A percentile compares a stretch with the other conserved stretches of the same genome.
phyloP scores from a whole-genome alignment of 306 rosid genomes.

The Styphnolobium japonicum region DNA sequence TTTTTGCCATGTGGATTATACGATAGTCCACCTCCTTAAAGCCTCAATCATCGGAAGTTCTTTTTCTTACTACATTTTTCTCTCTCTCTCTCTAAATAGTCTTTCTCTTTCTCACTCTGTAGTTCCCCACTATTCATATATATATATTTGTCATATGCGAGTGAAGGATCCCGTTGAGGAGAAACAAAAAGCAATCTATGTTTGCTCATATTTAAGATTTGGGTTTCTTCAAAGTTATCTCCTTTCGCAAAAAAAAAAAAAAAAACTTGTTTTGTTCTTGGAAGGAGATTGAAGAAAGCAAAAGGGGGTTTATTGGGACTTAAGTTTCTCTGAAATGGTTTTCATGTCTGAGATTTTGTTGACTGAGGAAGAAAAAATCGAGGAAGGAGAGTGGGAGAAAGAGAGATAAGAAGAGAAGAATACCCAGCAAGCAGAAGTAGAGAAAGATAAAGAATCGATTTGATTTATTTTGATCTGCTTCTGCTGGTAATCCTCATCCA shows the following conservation, averaged over 20 bases:
- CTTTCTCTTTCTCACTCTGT: conserved; percentile 24
- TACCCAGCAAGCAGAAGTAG: conserved; percentile 50
- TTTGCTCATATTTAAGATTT: conserved; percentile 38
- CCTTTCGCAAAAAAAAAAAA: neutral
- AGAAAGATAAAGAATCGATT: conserved; percentile 26
- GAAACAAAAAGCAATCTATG: conserved; percentile 36
- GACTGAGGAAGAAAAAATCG: conserved; percentile 52
- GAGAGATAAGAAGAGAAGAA: conserved; percentile 55
- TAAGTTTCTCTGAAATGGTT: conserved; percentile 61
- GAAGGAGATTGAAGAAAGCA: conserved; percentile 16
- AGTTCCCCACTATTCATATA: conserved; percentile 28
- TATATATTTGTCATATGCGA: too few relatives aligned
- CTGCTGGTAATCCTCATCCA: conserved; percentile 54
- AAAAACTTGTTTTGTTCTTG: neutral
- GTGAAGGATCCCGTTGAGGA: conserved; percentile 18
- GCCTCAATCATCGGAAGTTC: conserved; percentile 64
- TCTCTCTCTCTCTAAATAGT: conserved; percentile 34
- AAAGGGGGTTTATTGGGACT: conserved; percentile 15
- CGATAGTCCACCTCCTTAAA: conserved; percentile 45
- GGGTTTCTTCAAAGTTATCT: conserved; percentile 40
- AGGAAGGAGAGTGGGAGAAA: conserved; percentile 91
- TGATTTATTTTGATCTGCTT: conserved; percentile 53
- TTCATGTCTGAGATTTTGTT: conserved; percentile 59
- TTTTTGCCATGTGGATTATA: conserved; percentile 53
- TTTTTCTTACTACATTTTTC: conserved; percentile 20